Percentiles rank a stretch among this genome's conserved stretches.
Evolutionary conservation across 768 basidiomycete genomes (phyloP).

Genomic region (Rhodotorula sphaerocarpa): DNA sequence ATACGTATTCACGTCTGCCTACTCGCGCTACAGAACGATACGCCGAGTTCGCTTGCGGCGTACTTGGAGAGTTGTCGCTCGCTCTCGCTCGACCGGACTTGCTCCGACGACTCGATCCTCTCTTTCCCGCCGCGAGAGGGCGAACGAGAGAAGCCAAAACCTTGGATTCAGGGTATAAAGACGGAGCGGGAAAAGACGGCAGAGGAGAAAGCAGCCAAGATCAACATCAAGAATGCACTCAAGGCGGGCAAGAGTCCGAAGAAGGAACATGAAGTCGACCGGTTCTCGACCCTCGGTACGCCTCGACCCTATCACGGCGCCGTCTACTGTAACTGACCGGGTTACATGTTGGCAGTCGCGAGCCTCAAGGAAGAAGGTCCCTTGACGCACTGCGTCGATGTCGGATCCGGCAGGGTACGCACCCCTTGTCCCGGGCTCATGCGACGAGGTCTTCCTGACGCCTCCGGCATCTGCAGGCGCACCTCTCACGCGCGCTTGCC

Average conservation of each 20-base stretch:
- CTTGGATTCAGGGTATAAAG: background rate
- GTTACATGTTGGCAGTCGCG: background rate
- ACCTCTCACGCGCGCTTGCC: slow-evolving; percentile 30
- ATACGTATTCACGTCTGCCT: too few relatives aligned
- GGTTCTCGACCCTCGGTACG: slow-evolving; percentile 3
- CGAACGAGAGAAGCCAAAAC: background rate
- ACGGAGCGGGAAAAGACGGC: too few relatives aligned
- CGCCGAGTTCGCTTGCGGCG: background rate
- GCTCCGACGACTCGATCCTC: slow-evolving; percentile 16
- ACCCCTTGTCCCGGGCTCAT: too few relatives aligned
- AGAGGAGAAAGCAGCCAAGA: background rate
- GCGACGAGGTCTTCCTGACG: too few relatives aligned
- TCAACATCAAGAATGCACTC: slow-evolving; percentile 6
- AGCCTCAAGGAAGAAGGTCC: background rate
- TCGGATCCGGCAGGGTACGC: slow-evolving; percentile 23
- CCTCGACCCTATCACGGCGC: too few relatives aligned
- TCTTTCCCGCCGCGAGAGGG: background rate
- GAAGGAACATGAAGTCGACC: slow-evolving; percentile 25
- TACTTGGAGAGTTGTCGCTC: slow-evolving; percentile 11
- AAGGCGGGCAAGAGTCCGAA: slow-evolving; percentile 17
- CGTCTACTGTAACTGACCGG: background rate
- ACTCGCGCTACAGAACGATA: background rate
- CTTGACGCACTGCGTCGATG: slow-evolving; percentile 22
- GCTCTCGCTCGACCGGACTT: slow-evolving; percentile 21
- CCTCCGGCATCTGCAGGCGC: slow-evolving; percentile 5